A percentile compares a stretch with the other conserved stretches of the same genome.
phyloP scores from a whole-genome alignment of 371 early-diverging fungal genomes.

The Mucor ambiguus region DNA sequence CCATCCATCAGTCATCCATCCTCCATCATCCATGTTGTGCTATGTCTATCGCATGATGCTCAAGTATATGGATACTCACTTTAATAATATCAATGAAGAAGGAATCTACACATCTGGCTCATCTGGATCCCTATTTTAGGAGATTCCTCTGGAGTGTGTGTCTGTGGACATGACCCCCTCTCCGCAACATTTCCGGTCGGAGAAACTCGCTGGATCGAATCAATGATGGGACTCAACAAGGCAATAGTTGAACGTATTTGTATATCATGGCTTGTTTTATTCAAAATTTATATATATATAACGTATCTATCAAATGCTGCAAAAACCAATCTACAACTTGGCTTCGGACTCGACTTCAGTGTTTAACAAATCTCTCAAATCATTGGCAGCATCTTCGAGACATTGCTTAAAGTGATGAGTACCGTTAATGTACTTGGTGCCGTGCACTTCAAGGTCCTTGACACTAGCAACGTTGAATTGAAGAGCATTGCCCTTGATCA shows the following conservation, averaged over 20 bases:
- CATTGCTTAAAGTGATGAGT: slow-evolving; percentile 60
- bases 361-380: slow-evolving; percentile 73
- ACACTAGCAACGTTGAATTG: slow-evolving; percentile 86
- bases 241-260: background rate
- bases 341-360: slow-evolving; percentile 47
- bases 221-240: background rate
- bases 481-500: slow-evolving; percentile 83
- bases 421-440: slow-evolving; percentile 41
- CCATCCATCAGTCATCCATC: slow-evolving; percentile 18
- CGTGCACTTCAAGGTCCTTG: slow-evolving; percentile 52
- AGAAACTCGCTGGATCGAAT: background rate
- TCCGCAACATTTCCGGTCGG: slow-evolving; percentile 8
- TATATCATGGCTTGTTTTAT: no score
- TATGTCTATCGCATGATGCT: background rate
- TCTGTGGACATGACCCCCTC: background rate
- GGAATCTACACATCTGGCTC: slow-evolving; percentile 9
- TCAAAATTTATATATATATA: no score
- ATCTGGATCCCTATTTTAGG: slow-evolving; percentile 11
- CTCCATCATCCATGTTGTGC: slow-evolving; percentile 6
- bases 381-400: slow-evolving; percentile 65
- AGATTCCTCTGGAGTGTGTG: background rate
- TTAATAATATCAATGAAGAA: slow-evolving; percentile 32
- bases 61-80: slow-evolving; percentile 21
- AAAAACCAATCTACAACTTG: slow-evolving; percentile 40
- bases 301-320: background rate